Evolutionary conservation across 768 basidiomycete species (phyloP), one percentile per base, ranked within the genome.

Genomic region (Mycena metata): DNA sequence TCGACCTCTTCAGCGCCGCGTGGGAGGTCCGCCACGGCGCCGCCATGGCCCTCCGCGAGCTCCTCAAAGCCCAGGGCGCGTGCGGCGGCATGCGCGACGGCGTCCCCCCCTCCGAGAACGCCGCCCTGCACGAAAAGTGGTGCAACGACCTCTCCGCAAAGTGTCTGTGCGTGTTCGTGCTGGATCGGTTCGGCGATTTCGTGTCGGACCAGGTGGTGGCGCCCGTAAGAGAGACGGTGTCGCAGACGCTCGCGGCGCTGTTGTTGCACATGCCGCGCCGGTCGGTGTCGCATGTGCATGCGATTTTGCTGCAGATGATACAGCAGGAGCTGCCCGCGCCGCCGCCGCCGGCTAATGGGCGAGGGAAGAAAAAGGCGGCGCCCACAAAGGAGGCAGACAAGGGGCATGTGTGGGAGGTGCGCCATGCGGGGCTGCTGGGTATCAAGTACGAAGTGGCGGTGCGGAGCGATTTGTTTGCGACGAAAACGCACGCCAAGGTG

Each of bases 381-480:
- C 49, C 8, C 19, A 35, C 24, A 19, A 67, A 69, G 35, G 81
- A 83, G 26, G 64, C 78, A 70, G 83, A 88, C 67, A 78, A 82
- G 72, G 81, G 80, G 60, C 94, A 96, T 78, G 87, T 96, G 9
- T 99, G 98, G 98, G 95, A 99, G 79, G 92, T 99, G 56, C 87
- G 97, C 61, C 98, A 99, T 82, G 96, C 98, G n/a, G 98, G 98
- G 33, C 81, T 99, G 66, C 86, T 99, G 11, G 98, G 98, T 1
- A 90, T 99, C 78, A 98, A 98, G 83, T 99, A 99, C 77, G 95
- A 98, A 78, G 96, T 99, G 42, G 98, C 97, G 16, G 98, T 99
- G 19, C 84, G 96, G 70, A 89, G 85, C 60, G 96, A 98, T 76
- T 81, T 98, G 24, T 90, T 99, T 64, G 87, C 88, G 17, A 79